Base-by-base conservation (phyloP, 139 green algal species). In the Medakamo hakoo region DNA sequence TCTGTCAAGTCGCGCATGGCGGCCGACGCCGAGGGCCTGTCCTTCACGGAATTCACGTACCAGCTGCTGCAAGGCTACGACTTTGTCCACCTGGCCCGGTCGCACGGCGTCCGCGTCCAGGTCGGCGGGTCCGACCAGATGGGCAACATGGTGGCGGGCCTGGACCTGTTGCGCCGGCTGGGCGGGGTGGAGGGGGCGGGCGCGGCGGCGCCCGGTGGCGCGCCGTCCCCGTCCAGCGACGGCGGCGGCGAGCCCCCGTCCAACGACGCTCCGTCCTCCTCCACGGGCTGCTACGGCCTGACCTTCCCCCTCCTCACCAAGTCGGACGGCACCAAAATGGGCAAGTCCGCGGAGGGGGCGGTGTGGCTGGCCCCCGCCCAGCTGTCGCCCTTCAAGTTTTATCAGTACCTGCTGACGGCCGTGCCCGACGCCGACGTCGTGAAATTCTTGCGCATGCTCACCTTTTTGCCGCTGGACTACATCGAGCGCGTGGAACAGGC, bases 61-160 rank as follows among this genome's bases (percentile, higher is more conserved):
- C 93, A 99, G 78, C 85, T 99, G 59, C 82, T 99, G 59, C 82
- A 92, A 69, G 93, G 89, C 4, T 98, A 96, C 68, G 93, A 98
- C 77, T 98, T 98, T 76, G 85, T 95, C 68, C 90, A 97, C 73
- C 73, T 98, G 64, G 77, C 75, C 63, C 64, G 67, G 27, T 64
- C 91, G 27, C 73, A 92, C 23, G 82, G 80, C 27, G 86, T 96
- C 25, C 70, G 76, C 3, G 83, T 96, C 63, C 86, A 98, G 75
- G 74, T 95, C 19, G 91, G 92, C 27, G 92, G 92, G 49, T 90
- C 79, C 63, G 92, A 98, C 77, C 92, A 99, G 76, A 96, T 88
- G 92, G 92, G 92, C 57, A 99, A 99, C 86, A 97, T 98, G 76
- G 92, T 81, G 2, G 87, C 90, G 0, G 84, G 71, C 27, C 94